Conservation (phyloP, 1,139 yeast species). For the Yamadazyma sp. region DNA sequence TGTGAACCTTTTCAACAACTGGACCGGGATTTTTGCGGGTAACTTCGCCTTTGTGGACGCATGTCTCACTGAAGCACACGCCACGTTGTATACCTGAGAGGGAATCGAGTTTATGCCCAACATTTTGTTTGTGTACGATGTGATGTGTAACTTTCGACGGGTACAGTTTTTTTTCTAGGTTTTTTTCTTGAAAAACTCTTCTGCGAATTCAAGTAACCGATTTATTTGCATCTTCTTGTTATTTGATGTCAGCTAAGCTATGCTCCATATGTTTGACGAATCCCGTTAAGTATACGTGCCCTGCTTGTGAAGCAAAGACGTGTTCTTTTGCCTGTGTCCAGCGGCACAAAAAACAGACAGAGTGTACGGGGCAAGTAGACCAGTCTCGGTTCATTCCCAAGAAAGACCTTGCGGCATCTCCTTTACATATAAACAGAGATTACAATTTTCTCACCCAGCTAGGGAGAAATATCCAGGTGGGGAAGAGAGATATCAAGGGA, state of each 20-base stretch:
- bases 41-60: not conserved
- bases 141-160: not conserved
- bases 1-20: slow-evolving; percentile 65
- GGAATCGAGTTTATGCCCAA: not conserved
- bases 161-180: not conserved
- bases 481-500: slow-evolving; percentile 48
- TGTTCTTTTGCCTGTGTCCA: slow-evolving; percentile 75
- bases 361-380: slow-evolving; percentile 70
- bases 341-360: slow-evolving; percentile 59
- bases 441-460: slow-evolving; percentile 70
- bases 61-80: not conserved
- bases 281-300: slow-evolving; percentile 73
- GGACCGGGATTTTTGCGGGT: slow-evolving; percentile 40
- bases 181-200: not conserved
- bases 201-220: not conserved
- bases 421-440: slow-evolving; percentile 67
- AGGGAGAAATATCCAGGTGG: slow-evolving; percentile 55
- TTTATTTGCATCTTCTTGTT: not conserved
- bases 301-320: slow-evolving; percentile 67
- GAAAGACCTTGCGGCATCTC: slow-evolving; percentile 33
- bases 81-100: no score
- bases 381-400: slow-evolving; percentile 57
- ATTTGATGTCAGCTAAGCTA: slow-evolving; percentile 10
- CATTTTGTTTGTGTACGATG: not conserved
- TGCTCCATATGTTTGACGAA: slow-evolving; percentile 55